Conservation (phyloP, 1,284 basidiomycete genomes). For the Bjerkandera adusta region DNA sequence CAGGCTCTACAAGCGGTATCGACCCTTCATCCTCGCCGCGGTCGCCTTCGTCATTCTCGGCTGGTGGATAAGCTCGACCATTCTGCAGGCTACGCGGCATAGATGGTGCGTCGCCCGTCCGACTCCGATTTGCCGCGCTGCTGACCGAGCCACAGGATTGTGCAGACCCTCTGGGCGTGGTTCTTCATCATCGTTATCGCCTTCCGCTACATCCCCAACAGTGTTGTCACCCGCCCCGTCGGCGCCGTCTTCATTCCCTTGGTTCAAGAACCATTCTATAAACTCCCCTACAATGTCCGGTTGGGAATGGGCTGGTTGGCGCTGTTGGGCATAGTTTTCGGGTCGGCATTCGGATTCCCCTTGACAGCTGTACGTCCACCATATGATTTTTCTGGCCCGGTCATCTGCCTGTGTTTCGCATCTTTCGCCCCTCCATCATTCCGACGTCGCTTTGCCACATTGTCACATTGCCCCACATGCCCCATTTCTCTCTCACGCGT, state of each 20-base stretch:
- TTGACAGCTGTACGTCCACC: slow-evolving; percentile 47
- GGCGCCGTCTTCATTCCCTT: slow-evolving; percentile 62
- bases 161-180: slow-evolving; percentile 80
- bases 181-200: slow-evolving; percentile 73
- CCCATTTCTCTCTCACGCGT: too few relatives aligned
- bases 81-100: slow-evolving; percentile 65
- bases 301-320: slow-evolving; percentile 70
- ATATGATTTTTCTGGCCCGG: neutral
- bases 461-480: too few relatives aligned
- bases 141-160: slow-evolving; percentile 49
- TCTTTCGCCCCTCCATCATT: neutral
- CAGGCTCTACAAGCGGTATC: slow-evolving; percentile 27
- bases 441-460: neutral
- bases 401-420: neutral
- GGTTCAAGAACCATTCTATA: slow-evolving; percentile 68
- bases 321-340: slow-evolving; percentile 73
- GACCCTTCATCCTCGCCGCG: slow-evolving; percentile 46
- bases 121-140: slow-evolving; percentile 5
- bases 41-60: slow-evolving; percentile 62
- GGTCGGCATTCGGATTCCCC: slow-evolving; percentile 79
- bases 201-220: slow-evolving; percentile 76
- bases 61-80: slow-evolving; percentile 79
- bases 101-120: slow-evolving; percentile 51
- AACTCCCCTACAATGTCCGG: slow-evolving; percentile 54
- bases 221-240: slow-evolving; percentile 63